phyloP scores from a whole-genome alignment of 73 alveolate genomes.

The Blepharisma stoltei region DNA sequence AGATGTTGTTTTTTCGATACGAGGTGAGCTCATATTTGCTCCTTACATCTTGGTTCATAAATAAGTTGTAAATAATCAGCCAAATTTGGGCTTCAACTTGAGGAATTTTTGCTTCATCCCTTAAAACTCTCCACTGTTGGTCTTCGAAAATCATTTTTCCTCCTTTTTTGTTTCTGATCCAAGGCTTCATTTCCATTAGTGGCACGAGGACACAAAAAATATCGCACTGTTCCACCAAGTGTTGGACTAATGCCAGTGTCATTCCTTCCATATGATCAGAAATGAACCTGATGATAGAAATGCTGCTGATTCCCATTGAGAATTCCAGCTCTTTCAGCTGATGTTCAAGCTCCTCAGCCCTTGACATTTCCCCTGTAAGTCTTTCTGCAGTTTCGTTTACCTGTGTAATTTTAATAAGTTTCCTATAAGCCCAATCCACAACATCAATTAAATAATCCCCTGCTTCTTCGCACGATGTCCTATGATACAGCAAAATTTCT shows the following conservation, averaged over 20 bases:
- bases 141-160: slow-evolving; percentile 90
- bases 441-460: slow-evolving; percentile 96
- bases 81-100: slow-evolving; percentile 95
- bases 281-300: slow-evolving; percentile 93
- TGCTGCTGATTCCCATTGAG: slow-evolving; percentile 83
- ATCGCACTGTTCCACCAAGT: slow-evolving; percentile 96
- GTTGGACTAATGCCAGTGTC: slow-evolving; percentile 95
- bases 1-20: slow-evolving; percentile 86
- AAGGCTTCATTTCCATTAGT: slow-evolving; percentile 97
- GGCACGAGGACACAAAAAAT: slow-evolving; percentile 97
- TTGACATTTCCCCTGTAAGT: slow-evolving; percentile 67
- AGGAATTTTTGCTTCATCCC: slow-evolving; percentile 65
- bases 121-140: slow-evolving; percentile 70
- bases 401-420: slow-evolving; percentile 52
- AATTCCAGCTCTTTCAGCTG: slow-evolving; percentile 61
- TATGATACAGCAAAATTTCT: slow-evolving; percentile 93
- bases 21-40: slow-evolving; percentile 96
- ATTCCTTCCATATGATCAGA: slow-evolving; percentile 94
- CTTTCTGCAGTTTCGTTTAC: slow-evolving; percentile 31
- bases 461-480: slow-evolving; percentile 97
- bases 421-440: slow-evolving; percentile 95
- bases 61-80: slow-evolving; percentile 96
- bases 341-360: slow-evolving; percentile 74
- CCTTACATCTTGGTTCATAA: slow-evolving; percentile 94
- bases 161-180: slow-evolving; percentile 74